Evolutionary conservation across 257 asterid species (phyloP).

Genomic region (Leptodermis oblonga): DNA sequence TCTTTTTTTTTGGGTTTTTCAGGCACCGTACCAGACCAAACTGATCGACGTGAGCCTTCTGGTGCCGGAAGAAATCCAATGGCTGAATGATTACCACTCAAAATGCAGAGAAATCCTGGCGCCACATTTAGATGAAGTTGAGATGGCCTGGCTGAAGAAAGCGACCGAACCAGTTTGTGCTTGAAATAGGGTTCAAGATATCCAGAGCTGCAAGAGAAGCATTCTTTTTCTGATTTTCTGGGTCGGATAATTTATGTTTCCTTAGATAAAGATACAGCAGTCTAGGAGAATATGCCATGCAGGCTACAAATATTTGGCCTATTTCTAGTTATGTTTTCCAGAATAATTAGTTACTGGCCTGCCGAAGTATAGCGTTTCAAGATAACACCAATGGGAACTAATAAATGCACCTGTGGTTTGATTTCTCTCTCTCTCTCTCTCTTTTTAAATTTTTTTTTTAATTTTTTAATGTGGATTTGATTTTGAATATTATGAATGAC

Average conservation of each 20-base stretch:
- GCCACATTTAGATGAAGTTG: slow-evolving; percentile 54
- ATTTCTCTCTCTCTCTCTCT: no score
- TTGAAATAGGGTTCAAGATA: slow-evolving; percentile 21
- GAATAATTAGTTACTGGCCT: no score
- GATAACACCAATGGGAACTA: no score
- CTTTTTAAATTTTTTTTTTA: no score
- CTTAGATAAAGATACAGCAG: no score
- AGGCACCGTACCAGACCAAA: slow-evolving; percentile 92
- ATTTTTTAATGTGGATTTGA: no score
- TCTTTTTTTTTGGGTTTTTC: slow-evolving; percentile 7
- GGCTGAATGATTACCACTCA: slow-evolving; percentile 76
- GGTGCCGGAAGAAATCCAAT: slow-evolving; percentile 71
- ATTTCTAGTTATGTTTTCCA: no score
- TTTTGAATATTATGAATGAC: no score
- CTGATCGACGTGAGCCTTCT: slow-evolving; percentile 64
- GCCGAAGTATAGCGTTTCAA: no score
- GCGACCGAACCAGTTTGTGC: slow-evolving; percentile 64
- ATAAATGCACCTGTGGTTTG: no score
- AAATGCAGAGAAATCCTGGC: slow-evolving; percentile 62
- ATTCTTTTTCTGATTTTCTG: not conserved
- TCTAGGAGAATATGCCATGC: no score
- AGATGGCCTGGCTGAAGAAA: slow-evolving; percentile 76
- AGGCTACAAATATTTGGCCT: not conserved
- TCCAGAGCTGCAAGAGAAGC: not conserved
- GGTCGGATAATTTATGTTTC: no score